Base-by-base conservation (phyloP, 495 filamentous ascomycete species). In the Amphirosellinia nigrospora region DNA sequence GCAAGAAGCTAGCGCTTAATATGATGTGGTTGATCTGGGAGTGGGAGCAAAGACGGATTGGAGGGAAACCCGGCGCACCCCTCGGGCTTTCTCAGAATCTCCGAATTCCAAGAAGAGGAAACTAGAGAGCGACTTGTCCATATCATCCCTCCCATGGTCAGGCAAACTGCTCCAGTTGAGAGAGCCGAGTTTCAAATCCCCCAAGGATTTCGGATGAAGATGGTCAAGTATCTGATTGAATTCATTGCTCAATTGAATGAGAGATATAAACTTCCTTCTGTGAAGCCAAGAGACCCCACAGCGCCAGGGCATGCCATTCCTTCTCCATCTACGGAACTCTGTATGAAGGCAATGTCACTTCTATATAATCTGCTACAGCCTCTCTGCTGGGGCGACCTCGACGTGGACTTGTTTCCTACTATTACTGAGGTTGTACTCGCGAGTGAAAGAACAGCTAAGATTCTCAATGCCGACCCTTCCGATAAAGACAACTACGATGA, bases 221-320 rank as follows among this genome's bases (percentile, higher is more conserved):
- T 98, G 81, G 87, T 97, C 52, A 96, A 94, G 75, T 98, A 98
- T 78, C 86, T 98, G 23, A 93, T 97, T 28, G 91, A 94, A 45
- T 97, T 97, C 79, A 97, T 98, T 74, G 93, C 93, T 8, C 89
- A 91, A 28, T 86, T 96, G n/a, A 90, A 89, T 56, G 94, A 96
- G 80, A 88, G 92, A 50, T 97, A 91, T 80, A 89, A 87, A 58
- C 88, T 92, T 38, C 89, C 89, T 7, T 91, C 92, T 15, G 85
- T 89, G 21, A 90, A 88, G 46, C 79, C 87, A 23, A 90, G 90
- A 72, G 88, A 90, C 30, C 72, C 83, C 10, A 74, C 84, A 2
- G 66, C 77, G 7, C 80, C 81, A 34, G 81, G 83, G 26, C 80
- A 84, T 4, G 77, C 85, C 9, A 82, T 89, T 34, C 80, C 88